Conservation (phyloP, 2,329 filamentous ascomycete genomes). For the Zalaria obscura region DNA sequence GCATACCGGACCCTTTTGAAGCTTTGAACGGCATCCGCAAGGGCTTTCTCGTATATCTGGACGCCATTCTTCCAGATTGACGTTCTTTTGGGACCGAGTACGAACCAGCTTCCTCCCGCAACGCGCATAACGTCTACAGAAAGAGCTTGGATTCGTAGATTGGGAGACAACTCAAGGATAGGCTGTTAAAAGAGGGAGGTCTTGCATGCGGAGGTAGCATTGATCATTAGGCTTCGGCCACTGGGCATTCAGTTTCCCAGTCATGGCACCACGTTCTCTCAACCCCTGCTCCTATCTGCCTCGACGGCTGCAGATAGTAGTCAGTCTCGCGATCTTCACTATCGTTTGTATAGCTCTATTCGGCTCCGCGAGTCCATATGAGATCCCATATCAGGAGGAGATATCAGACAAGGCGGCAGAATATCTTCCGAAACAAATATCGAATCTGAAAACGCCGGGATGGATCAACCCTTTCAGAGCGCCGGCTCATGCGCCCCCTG, state of each 20-base stretch:
- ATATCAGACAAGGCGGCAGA: slow-evolving; percentile 23
- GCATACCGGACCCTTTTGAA: too few relatives aligned
- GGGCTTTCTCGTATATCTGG: too few relatives aligned
- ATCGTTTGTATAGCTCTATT: slow-evolving; percentile 23
- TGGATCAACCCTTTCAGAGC: slow-evolving; percentile 50
- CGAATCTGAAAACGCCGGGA: slow-evolving; percentile 19
- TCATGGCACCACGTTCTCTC: slow-evolving; percentile 5
- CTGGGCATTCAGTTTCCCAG: not conserved
- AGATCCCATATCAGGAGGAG: slow-evolving; percentile 20
- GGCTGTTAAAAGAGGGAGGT: too few relatives aligned
- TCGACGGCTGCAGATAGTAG: slow-evolving; percentile 32
- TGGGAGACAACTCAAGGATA: too few relatives aligned
- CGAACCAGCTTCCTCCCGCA: too few relatives aligned
- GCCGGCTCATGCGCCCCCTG: slow-evolving; percentile 55
- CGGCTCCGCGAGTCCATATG: slow-evolving; percentile 14
- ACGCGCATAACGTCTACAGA: too few relatives aligned
- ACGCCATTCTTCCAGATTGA: too few relatives aligned
- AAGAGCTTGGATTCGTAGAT: too few relatives aligned
- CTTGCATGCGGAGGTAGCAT: too few relatives aligned
- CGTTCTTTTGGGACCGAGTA: too few relatives aligned
- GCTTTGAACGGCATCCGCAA: too few relatives aligned
- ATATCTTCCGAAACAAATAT: slow-evolving; percentile 15
- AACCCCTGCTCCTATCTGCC: slow-evolving; percentile 26
- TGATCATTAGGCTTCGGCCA: not conserved
- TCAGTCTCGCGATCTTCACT: slow-evolving; percentile 21